These are phyloP conservation scores for Xylariales sp. DNA, from an alignment of 2,329 filamentous ascomycete genomes.

Conservation along the genomic window DNA sequence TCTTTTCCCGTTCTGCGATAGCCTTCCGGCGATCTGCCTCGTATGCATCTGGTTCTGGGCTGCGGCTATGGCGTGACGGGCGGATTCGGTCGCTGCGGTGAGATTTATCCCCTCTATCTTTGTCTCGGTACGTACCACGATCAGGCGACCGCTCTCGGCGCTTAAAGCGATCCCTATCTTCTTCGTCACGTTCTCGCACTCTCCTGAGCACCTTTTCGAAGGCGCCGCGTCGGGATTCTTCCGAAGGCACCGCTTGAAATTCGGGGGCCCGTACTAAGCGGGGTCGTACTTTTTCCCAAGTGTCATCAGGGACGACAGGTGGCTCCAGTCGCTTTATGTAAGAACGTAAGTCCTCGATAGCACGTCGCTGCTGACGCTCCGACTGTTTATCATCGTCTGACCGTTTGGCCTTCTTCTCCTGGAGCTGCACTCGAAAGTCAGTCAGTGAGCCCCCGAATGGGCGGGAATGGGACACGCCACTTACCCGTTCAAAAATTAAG, in stretches of 20 bases:
- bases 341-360: constrained; percentile 78
- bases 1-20: constrained; percentile 88
- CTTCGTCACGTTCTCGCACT: constrained; percentile 86
- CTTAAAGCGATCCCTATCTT: constrained; percentile 63
- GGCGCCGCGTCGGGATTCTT: constrained; percentile 75
- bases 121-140: constrained; percentile 49
- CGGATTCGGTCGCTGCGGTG: constrained; percentile 53
- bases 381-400: constrained; percentile 72
- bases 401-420: constrained; percentile 79
- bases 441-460: too few relatives aligned
- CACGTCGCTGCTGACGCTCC: constrained; percentile 81
- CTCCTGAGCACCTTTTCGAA: constrained; percentile 92
- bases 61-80: constrained; percentile 66
- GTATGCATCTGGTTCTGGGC: constrained; percentile 89
- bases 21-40: constrained; percentile 93
- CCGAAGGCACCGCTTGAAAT: constrained; percentile 75
- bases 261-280: constrained; percentile 79
- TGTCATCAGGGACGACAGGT: constrained; percentile 70
- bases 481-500: constrained; percentile 78
- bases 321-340: constrained; percentile 89
- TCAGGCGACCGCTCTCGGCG: constrained; percentile 56
- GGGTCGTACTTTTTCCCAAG: constrained; percentile 81
- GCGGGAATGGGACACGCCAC: too few relatives aligned
- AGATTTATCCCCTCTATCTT: constrained; percentile 58
- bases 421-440: too few relatives aligned